These are phyloP conservation scores for Epipyxis sp. DNA, from an alignment of 108 stramenopile genomes.

Conservation along the genomic window DNA sequence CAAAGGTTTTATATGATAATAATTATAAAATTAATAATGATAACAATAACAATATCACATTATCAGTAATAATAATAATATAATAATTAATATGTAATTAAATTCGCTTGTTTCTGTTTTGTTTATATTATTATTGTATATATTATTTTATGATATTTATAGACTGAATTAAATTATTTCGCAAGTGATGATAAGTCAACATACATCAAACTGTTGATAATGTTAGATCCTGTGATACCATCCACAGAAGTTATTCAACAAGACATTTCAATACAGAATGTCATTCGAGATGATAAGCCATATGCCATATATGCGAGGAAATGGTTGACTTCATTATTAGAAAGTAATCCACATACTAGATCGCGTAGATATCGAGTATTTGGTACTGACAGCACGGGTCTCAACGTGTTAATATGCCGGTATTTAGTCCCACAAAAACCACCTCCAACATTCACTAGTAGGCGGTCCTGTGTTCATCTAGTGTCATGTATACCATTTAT, in stretches of 20 bases:
- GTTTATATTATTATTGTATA: too few relatives aligned
- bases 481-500: constrained; percentile 67
- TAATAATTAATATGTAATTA: too few relatives aligned
- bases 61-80: too few relatives aligned
- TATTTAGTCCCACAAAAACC: constrained; percentile 59
- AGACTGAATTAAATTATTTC: neutral
- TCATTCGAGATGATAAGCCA: neutral
- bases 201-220: constrained; percentile 38
- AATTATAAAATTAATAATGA: too few relatives aligned
- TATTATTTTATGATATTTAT: too few relatives aligned
- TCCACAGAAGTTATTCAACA: neutral
- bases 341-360: neutral
- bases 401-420: constrained; percentile 43
- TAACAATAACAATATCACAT: too few relatives aligned
- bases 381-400: constrained; percentile 18
- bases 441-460: neutral
- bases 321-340: neutral
- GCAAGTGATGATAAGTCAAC: constrained; percentile 19
- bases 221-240: constrained; percentile 41
- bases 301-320: neutral
- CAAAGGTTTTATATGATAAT: too few relatives aligned
- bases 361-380: constrained; percentile 37
- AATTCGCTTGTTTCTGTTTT: too few relatives aligned
- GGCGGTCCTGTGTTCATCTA: constrained; percentile 47
- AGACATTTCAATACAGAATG: neutral